Evolutionary conservation across 2,329 filamentous ascomycete species (phyloP).

Genomic region (Botrytis tulipae): DNA sequence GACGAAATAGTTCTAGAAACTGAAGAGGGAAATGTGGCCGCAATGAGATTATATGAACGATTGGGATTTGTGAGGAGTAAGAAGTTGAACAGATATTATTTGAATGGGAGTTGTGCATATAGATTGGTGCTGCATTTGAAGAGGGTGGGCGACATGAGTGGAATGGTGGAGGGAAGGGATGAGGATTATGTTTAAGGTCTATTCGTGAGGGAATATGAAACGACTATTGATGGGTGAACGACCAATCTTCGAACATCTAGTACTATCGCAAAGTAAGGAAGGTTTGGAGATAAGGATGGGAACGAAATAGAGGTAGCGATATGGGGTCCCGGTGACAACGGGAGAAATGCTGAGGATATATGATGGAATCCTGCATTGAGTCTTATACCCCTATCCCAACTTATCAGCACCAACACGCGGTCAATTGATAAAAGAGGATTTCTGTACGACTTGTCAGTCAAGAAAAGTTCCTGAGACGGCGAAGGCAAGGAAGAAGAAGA

Average conservation of each 20-base stretch:
- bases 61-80: constrained; percentile 91
- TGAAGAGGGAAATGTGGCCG: constrained; percentile 86
- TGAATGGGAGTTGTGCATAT: constrained; percentile 95
- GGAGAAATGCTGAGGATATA: background rate
- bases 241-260: background rate
- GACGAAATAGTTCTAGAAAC: constrained; percentile 97
- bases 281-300: background rate
- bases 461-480: background rate
- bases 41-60: constrained; percentile 88
- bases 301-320: background rate
- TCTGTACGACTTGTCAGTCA: background rate
- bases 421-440: background rate
- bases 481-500: background rate
- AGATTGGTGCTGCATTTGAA: constrained; percentile 67
- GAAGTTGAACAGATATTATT: constrained; percentile 88
- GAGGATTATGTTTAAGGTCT: background rate
- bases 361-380: background rate
- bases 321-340: background rate
- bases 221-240: background rate
- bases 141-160: constrained; percentile 34
- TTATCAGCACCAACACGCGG: background rate
- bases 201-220: background rate
- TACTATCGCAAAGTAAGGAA: no score
- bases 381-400: background rate
- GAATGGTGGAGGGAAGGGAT: background rate